A percentile compares a stretch with the other conserved stretches of the same genome.
These are phyloP conservation scores for Penicillium pulvis DNA, from an alignment of 495 filamentous ascomycete genomes.

Conservation along the genomic window DNA sequence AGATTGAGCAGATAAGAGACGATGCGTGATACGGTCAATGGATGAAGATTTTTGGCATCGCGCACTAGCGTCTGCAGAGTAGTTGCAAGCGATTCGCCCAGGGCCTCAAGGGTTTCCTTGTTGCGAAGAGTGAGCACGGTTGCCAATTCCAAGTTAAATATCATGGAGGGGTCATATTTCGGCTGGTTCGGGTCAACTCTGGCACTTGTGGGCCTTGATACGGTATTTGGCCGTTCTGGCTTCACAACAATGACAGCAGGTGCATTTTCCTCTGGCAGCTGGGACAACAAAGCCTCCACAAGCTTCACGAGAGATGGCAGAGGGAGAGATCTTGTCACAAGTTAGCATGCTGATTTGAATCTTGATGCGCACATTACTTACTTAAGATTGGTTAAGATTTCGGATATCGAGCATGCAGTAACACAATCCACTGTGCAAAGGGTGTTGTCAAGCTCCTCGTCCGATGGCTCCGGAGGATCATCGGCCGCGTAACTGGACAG, in stretches of 20 bases:
- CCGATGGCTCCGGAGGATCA: conserved; percentile 94
- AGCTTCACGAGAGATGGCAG: conserved; percentile 65
- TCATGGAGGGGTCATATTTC: conserved; percentile 82
- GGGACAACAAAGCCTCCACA: conserved; percentile 71
- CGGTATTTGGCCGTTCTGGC: conserved; percentile 65
- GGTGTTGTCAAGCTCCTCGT: conserved; percentile 95
- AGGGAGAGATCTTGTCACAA: conserved; percentile 62
- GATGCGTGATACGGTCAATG: conserved; percentile 76
- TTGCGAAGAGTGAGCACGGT: conserved; percentile 84
- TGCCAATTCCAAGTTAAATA: conserved; percentile 86
- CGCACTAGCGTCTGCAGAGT: conserved; percentile 79
- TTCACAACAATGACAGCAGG: conserved; percentile 87
- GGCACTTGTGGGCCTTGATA: conserved; percentile 46
- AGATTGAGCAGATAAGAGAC: conserved; percentile 85
- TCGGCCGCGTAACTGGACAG: conserved; percentile 98
- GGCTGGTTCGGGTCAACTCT: conserved; percentile 56
- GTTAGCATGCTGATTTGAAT: conserved; percentile 8
- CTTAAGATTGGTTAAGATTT: conserved; percentile 83
- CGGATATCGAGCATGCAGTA: conserved; percentile 81
- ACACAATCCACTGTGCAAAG: conserved; percentile 93
- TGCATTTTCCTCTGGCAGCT: conserved; percentile 82
- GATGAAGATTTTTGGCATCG: conserved; percentile 75
- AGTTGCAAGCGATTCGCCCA: conserved; percentile 78
- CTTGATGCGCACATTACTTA: conserved; percentile 41
- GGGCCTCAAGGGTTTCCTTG: conserved; percentile 62